phyloP scores from a whole-genome alignment of 2,329 filamentous ascomycete species.

The Grosmannia clavigera region DNA sequence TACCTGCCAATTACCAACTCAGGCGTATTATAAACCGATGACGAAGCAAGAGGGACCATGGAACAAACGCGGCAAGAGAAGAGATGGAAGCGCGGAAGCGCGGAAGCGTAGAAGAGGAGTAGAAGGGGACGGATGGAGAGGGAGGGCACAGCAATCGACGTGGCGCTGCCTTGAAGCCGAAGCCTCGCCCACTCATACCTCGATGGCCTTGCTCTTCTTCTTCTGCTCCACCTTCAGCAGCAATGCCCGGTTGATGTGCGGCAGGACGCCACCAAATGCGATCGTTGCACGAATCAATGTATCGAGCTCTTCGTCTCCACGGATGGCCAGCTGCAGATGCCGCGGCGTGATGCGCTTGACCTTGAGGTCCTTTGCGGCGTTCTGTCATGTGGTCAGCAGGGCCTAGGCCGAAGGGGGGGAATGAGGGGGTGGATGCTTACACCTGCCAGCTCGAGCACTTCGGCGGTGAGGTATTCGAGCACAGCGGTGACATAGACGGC shows the following conservation, averaged over 20 bases:
- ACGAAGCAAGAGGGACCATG: neutral
- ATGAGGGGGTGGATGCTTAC: slow-evolving; percentile 33
- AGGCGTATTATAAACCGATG: neutral
- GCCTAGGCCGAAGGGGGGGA: neutral
- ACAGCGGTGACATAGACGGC: slow-evolving; percentile 97
- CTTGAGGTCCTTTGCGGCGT: slow-evolving; percentile 98
- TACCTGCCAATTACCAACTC: slow-evolving; percentile 1
- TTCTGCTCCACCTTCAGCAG: slow-evolving; percentile 39
- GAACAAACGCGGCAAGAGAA: neutral
- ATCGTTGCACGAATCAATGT: slow-evolving; percentile 96
- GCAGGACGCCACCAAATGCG: slow-evolving; percentile 93
- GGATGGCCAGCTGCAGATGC: slow-evolving; percentile 94
- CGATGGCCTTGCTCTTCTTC: slow-evolving; percentile 25
- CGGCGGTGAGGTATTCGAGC: slow-evolving; percentile 92
- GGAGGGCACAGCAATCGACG: neutral
- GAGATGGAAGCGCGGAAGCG: neutral
- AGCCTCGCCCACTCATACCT: slow-evolving; percentile 16
- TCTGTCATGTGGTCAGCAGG: slow-evolving; percentile 32
- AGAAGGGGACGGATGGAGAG: neutral
- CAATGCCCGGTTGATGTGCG: slow-evolving; percentile 95
- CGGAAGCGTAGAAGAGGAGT: neutral
- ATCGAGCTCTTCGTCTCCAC: slow-evolving; percentile 95
- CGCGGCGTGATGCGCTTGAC: slow-evolving; percentile 99
- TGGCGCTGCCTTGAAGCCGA: neutral
- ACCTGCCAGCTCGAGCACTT: slow-evolving; percentile 94